Evolutionary conservation across 2,329 filamentous ascomycete species (phyloP).

Genomic region (Cordyceps farinosa): DNA sequence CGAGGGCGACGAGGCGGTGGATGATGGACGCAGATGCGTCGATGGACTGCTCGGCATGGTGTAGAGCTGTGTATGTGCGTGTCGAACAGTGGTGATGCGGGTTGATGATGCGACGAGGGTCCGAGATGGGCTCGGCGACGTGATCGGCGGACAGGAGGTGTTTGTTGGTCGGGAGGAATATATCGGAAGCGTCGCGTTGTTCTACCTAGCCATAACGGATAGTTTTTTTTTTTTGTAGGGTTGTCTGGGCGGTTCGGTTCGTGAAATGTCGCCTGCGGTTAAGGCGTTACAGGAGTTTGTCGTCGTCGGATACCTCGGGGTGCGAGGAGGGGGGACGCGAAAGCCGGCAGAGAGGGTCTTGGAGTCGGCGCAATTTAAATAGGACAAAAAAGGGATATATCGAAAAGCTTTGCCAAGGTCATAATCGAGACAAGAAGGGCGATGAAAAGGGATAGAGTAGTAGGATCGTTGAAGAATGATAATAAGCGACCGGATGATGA

Average conservation of each 20-base stretch:
- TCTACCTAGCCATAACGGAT: slow-evolving; percentile 4
- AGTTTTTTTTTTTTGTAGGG: background rate
- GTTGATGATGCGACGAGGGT: background rate
- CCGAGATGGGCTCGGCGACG: background rate
- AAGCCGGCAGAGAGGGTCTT: background rate
- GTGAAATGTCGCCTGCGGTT: background rate
- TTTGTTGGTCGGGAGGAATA: background rate
- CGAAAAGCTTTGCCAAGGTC: too few relatives aligned
- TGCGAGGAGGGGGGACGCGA: background rate
- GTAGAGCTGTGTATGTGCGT: background rate
- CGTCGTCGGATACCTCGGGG: slow-evolving; percentile 1
- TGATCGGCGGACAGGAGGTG: background rate
- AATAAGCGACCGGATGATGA: background rate
- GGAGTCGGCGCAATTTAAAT: background rate
- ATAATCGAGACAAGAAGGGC: background rate
- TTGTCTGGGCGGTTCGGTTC: background rate
- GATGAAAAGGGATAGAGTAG: background rate
- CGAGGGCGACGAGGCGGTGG: slow-evolving; percentile 30
- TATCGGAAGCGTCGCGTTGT: background rate
- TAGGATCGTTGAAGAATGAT: too few relatives aligned
- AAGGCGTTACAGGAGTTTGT: background rate
- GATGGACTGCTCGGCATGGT: slow-evolving; percentile 40
- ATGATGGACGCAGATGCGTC: slow-evolving; percentile 22
- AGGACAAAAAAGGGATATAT: too few relatives aligned
- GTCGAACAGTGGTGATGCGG: background rate